These are phyloP conservation scores for Aquilaria sinensis DNA, from an alignment of 345 rosid genomes.

Conservation along the genomic window DNA sequence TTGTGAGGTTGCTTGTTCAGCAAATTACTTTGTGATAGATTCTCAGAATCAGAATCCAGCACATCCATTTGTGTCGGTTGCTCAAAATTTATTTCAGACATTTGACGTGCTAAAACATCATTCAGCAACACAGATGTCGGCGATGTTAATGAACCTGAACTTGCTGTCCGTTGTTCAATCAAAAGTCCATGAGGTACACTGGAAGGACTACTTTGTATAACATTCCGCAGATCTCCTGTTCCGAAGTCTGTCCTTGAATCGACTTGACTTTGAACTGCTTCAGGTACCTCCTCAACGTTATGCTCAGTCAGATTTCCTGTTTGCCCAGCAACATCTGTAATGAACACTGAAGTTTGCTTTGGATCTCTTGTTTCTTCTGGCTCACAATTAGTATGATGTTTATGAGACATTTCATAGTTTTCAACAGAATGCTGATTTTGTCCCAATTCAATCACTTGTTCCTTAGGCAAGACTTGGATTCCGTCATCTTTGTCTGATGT, in stretches of 20 bases:
- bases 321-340: conserved; percentile 3
- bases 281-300: not conserved
- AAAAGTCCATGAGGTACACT: conserved; percentile 12
- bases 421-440: conserved; percentile 1
- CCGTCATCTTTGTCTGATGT: conserved; percentile 3
- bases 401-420: conserved; percentile 8
- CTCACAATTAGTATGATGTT: conserved; percentile 2
- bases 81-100: conserved; percentile 16
- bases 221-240: conserved; percentile 12
- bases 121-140: conserved; percentile 43
- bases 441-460: not conserved
- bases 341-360: not conserved
- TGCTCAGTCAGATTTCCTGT: conserved; percentile 5
- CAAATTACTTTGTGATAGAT: conserved; percentile 7
- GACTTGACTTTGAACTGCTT: conserved; percentile 4
- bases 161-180: conserved; percentile 15
- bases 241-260: conserved; percentile 4
- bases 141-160: conserved; percentile 32
- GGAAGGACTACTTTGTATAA: conserved; percentile 22
- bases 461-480: conserved; percentile 6
- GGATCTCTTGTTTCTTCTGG: conserved; percentile 6
- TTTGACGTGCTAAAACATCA: conserved; percentile 14
- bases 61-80: conserved; percentile 15
- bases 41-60: conserved; percentile 16
- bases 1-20: conserved; percentile 15